phyloP scores from a whole-genome alignment of 2,329 filamentous ascomycete genomes.

The Podosphaera fusca region DNA sequence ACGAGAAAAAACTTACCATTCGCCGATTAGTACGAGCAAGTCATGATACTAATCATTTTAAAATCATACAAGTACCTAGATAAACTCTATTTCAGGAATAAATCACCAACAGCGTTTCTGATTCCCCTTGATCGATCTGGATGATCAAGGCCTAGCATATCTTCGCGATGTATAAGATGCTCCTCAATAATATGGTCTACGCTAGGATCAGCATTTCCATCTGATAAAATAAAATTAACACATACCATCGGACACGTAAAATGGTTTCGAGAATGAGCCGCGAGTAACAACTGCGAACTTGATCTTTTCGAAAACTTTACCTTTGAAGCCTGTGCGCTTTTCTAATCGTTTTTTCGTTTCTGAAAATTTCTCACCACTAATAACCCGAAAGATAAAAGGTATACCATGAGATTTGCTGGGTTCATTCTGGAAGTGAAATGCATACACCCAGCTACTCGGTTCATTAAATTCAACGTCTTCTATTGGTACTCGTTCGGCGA shows the following conservation, averaged over 20 bases:
- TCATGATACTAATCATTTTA: background rate
- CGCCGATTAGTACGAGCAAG: background rate
- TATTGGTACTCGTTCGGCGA: constrained; percentile 59
- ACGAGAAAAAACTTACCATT: background rate
- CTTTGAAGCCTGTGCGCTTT: constrained; percentile 81
- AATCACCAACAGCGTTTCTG: constrained; percentile 36
- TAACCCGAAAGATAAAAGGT: constrained; percentile 74
- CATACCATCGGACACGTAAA: constrained; percentile 74
- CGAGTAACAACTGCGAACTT: constrained; percentile 71
- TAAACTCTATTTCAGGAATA: constrained; percentile 28
- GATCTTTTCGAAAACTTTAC: constrained; percentile 96
- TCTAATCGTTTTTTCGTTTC: constrained; percentile 90
- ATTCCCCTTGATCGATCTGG: constrained; percentile 33
- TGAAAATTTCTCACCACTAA: constrained; percentile 64
- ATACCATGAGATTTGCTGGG: constrained; percentile 63
- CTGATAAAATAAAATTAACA: constrained; percentile 3
- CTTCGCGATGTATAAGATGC: constrained; percentile 34
- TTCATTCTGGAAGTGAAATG: constrained; percentile 86
- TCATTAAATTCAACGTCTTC: constrained; percentile 22
- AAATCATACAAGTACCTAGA: background rate
- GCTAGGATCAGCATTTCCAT: constrained; percentile 4
- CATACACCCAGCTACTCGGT: constrained; percentile 42
- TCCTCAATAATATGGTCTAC: constrained; percentile 15
- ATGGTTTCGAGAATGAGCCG: constrained; percentile 48
- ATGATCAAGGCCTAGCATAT: constrained; percentile 42